These are phyloP conservation scores for Beta vulgaris DNA, from an alignment of 148 eudicot species.

Conservation along the genomic window DNA sequence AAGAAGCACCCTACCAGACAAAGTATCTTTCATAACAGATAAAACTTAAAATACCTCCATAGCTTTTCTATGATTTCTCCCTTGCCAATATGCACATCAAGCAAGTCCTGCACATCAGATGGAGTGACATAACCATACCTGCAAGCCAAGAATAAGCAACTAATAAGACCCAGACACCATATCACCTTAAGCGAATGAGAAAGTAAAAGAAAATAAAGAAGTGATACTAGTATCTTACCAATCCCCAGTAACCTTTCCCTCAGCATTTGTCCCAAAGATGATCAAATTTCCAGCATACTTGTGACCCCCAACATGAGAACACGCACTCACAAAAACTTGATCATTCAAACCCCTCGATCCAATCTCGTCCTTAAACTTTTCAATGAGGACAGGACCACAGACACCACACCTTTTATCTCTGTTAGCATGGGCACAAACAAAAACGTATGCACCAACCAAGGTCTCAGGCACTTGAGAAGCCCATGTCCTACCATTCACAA, in stretches of 20 bases:
- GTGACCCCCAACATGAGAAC: conserved; percentile 96
- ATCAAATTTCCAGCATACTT: conserved; percentile 96
- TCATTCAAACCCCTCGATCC: conserved; percentile 47
- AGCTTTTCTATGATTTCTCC: conserved; percentile 77
- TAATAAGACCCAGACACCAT: not conserved
- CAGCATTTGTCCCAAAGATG: conserved; percentile 62
- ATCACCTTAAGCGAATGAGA: conserved; percentile 1
- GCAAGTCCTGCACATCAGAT: conserved; percentile 67
- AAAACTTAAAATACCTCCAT: conserved; percentile 66
- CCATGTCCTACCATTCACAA: conserved; percentile 80
- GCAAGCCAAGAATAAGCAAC: conserved; percentile 23
- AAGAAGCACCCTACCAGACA: not conserved
- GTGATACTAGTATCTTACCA: conserved; percentile 49
- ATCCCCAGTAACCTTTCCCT: conserved; percentile 78
- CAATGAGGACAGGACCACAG: conserved; percentile 89
- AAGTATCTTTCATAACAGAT: not conserved
- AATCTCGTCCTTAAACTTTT: conserved; percentile 75
- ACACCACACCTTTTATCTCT: conserved; percentile 94
- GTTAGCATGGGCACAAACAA: conserved; percentile 78
- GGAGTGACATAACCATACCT: conserved; percentile 99
- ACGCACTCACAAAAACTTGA: conserved; percentile 71
- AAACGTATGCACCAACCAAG: conserved; percentile 73
- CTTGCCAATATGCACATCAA: conserved; percentile 74
- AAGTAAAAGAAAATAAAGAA: not conserved
- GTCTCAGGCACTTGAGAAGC: conserved; percentile 57